A percentile compares a stretch with the other conserved stretches of the same genome.
phyloP scores from a whole-genome alignment of 495 filamentous ascomycete genomes.

The Trichoderma asperelloides region DNA sequence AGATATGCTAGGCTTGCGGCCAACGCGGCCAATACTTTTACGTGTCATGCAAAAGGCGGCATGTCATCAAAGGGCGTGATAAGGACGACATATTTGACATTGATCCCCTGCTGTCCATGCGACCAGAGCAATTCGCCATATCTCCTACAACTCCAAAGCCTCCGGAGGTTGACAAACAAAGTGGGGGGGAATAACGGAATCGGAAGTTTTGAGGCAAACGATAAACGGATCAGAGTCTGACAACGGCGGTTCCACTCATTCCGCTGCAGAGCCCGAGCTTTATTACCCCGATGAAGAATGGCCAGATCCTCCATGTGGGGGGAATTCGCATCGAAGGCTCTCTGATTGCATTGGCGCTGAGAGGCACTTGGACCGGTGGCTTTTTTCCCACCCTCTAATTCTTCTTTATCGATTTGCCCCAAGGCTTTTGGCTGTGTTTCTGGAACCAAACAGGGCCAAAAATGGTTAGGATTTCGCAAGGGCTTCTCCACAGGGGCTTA shows the following conservation, averaged over 20 bases:
- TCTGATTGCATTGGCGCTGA: no score
- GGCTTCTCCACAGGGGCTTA: conserved; percentile 4
- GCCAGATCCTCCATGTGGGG: not conserved
- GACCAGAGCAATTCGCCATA: not conserved
- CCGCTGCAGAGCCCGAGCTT: conserved; percentile 3
- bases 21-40: not conserved
- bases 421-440: not conserved
- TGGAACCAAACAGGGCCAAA: not conserved
- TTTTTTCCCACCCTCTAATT: no score
- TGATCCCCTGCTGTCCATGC: not conserved
- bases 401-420: not conserved
- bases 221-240: not conserved
- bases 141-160: not conserved
- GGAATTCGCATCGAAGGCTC: not conserved
- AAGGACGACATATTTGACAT: conserved; percentile 1
- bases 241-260: not conserved
- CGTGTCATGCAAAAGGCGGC: not conserved
- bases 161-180: not conserved
- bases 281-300: conserved; percentile 5
- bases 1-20: not conserved
- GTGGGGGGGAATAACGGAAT: not conserved
- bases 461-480: not conserved
- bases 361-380: no score
- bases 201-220: not conserved
- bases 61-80: conserved; percentile 4